phyloP scores from a whole-genome alignment of 306 rosid species.

The Arachis hypogaea region DNA sequence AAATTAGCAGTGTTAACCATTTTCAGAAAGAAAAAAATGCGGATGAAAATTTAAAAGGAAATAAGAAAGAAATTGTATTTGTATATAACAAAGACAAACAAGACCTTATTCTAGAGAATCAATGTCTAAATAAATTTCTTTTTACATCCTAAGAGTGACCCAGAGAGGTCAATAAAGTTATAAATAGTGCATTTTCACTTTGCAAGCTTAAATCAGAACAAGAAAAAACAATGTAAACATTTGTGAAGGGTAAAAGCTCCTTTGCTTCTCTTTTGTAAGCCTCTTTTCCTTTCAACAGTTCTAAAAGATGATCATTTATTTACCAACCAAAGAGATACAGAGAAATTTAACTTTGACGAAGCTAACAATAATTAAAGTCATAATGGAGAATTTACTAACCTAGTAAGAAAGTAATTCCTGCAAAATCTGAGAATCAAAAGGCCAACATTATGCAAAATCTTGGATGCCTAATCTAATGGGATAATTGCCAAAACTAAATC shows the following conservation, averaged over 20 bases:
- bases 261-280: conserved; percentile 10
- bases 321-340: conserved; percentile 26
- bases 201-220: conserved; percentile 20
- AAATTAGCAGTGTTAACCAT: conserved; percentile 24
- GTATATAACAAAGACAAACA: conserved; percentile 20
- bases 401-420: not conserved
- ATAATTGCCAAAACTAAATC: not conserved
- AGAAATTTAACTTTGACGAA: not conserved
- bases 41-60: not conserved
- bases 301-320: conserved; percentile 34
- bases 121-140: not conserved
- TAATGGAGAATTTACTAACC: too few relatives aligned
- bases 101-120: conserved; percentile 6
- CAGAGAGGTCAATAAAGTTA: not conserved
- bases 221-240: conserved; percentile 10
- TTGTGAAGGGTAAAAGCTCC: conserved; percentile 9
- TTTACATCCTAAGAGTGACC: conserved; percentile 16
- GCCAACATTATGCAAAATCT: not conserved
- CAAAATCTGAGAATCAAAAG: conserved; percentile 1
- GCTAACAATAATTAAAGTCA: too few relatives aligned
- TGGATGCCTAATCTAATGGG: not conserved
- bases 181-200: conserved; percentile 1
- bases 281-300: conserved; percentile 1
- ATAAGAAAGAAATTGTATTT: conserved; percentile 23
- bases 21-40: not conserved